phyloP scores from a whole-genome alignment of 2,329 filamentous ascomycete genomes.

The Bipolaris oryzae region DNA sequence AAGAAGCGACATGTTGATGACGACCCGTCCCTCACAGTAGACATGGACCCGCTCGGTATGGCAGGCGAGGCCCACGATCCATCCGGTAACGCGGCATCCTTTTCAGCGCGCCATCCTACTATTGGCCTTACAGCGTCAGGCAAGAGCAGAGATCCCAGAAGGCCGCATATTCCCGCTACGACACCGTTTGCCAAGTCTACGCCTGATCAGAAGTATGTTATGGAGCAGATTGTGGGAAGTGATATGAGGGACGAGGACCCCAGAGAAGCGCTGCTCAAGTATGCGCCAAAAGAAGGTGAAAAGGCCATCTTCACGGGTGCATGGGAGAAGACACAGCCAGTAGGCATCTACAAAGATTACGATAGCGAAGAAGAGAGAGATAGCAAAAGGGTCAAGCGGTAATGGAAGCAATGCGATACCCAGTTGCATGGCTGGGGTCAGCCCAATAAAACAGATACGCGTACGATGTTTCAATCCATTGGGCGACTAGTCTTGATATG shows the following conservation, averaged over 20 bases:
- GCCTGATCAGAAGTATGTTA: slow-evolving; percentile 88
- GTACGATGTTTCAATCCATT: neutral
- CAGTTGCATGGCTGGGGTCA: slow-evolving; percentile 11
- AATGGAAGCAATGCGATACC: neutral
- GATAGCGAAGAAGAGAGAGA: slow-evolving; percentile 85
- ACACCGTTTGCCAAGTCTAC: slow-evolving; percentile 92
- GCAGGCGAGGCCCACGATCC: slow-evolving; percentile 78
- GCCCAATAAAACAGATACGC: slow-evolving; percentile 15
- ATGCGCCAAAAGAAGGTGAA: slow-evolving; percentile 89
- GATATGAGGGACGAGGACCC: slow-evolving; percentile 97
- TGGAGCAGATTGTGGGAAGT: slow-evolving; percentile 84
- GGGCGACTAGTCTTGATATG: neutral
- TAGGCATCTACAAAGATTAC: slow-evolving; percentile 86
- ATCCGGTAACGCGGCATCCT: slow-evolving; percentile 61
- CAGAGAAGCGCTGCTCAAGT: slow-evolving; percentile 89
- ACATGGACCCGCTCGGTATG: slow-evolving; percentile 78
- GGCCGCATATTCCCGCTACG: slow-evolving; percentile 81
- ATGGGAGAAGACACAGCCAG: slow-evolving; percentile 89
- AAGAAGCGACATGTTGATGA: slow-evolving; percentile 97
- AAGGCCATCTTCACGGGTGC: slow-evolving; percentile 94
- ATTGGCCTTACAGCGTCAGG: slow-evolving; percentile 80
- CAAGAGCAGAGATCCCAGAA: slow-evolving; percentile 75
- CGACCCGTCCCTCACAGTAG: slow-evolving; percentile 75
- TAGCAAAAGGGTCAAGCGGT: slow-evolving; percentile 59
- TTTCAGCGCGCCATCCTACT: slow-evolving; percentile 67